These are phyloP conservation scores for Calonectria multiphialidica DNA, from an alignment of 2,329 filamentous ascomycete species.

Conservation along the genomic window DNA sequence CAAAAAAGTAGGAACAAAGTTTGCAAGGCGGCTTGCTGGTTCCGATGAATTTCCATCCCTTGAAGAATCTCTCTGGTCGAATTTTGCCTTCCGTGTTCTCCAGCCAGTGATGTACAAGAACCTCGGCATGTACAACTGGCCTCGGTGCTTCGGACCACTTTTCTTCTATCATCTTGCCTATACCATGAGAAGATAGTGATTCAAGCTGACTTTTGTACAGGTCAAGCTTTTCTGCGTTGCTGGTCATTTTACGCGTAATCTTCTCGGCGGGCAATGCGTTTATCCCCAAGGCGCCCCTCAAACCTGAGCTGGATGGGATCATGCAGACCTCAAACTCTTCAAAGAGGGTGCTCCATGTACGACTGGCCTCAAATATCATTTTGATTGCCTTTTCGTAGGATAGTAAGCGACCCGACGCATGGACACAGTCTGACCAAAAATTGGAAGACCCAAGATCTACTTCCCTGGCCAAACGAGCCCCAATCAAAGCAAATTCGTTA, in stretches of 20 bases:
- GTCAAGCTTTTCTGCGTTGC: not conserved
- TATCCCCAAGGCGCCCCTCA: not conserved
- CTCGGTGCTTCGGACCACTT: not conserved
- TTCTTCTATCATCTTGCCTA: not conserved
- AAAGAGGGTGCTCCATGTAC: not conserved
- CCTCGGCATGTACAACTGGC: constrained; percentile 19
- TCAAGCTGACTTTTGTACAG: not conserved
- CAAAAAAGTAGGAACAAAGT: constrained; percentile 23
- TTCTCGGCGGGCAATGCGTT: not conserved
- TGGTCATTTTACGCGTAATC: not conserved
- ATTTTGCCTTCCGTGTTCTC: constrained; percentile 13
- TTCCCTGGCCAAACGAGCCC: constrained; percentile 7
- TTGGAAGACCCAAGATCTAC: not conserved
- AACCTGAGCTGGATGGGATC: constrained; percentile 3
- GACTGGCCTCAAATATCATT: not conserved
- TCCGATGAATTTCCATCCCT: constrained; percentile 12
- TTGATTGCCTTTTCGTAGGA: constrained; percentile 9
- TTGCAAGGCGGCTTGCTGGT: constrained; percentile 21
- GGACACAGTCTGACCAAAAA: constrained; percentile 9
- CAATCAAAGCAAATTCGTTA: not conserved
- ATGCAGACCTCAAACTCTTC: constrained; percentile 8
- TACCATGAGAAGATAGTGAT: not conserved
- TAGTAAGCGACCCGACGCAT: constrained; percentile 11
- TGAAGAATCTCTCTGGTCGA: constrained; percentile 18
- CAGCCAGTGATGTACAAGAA: constrained; percentile 18